Conservation (phyloP, 2,329 filamentous ascomycete species). For the Tolypocladium amazonense region DNA sequence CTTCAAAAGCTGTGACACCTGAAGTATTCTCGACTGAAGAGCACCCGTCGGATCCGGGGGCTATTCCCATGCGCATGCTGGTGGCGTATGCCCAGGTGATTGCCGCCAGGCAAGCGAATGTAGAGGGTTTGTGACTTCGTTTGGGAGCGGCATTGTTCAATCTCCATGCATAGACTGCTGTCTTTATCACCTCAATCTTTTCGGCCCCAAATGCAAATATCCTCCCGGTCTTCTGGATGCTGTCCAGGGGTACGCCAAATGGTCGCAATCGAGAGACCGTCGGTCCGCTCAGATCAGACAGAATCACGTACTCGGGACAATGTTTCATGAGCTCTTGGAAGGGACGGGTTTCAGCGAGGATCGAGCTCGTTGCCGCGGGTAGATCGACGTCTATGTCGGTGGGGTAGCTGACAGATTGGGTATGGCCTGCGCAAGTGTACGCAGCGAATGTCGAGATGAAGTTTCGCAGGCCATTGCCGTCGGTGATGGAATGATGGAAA, state of each 20-base stretch:
- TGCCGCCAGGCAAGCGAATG: constrained; percentile 27
- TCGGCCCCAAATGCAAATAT: constrained; percentile 28
- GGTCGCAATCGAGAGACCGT: constrained; percentile 10
- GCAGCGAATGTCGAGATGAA: constrained; percentile 28
- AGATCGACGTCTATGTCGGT: constrained; percentile 4
- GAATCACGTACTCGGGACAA: constrained; percentile 27
- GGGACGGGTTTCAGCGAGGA: constrained; percentile 6
- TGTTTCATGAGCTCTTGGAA: constrained; percentile 15
- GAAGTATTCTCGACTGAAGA: background rate
- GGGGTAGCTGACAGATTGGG: background rate
- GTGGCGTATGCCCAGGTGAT: constrained; percentile 29
- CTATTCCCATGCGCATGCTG: constrained; percentile 15
- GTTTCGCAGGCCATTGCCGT: constrained; percentile 26
- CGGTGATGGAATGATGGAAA: constrained; percentile 30
- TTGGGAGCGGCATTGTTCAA: background rate
- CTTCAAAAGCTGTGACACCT: background rate
- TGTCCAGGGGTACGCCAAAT: constrained; percentile 16
- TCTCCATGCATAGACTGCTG: constrained; percentile 7
- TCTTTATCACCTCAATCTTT: constrained; percentile 20
- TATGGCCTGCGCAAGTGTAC: constrained; percentile 7
- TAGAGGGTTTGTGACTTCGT: constrained; percentile 11
- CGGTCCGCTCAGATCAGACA: constrained; percentile 22
- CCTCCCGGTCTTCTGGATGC: constrained; percentile 25
- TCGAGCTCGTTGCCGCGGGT: constrained; percentile 11
- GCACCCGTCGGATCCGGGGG: constrained; percentile 1